Conservation (phyloP, 768 basidiomycete species). For the Dioszegia crocea region DNA sequence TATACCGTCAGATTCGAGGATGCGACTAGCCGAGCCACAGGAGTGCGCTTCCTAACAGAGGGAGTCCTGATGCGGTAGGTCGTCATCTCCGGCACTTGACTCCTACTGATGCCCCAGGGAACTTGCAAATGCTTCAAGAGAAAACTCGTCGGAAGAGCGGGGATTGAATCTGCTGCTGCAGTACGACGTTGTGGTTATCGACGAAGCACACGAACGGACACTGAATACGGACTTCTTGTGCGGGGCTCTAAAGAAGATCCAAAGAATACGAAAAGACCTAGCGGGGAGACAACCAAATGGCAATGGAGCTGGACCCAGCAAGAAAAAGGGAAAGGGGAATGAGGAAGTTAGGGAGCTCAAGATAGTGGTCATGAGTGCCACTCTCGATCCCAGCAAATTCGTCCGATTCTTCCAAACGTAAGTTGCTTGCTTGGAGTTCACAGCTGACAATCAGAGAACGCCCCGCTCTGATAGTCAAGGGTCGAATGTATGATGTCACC, state of each 20-base stretch:
- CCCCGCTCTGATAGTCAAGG: slow-evolving; percentile 76
- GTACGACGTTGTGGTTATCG: slow-evolving; percentile 86
- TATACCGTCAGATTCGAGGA: slow-evolving; percentile 49
- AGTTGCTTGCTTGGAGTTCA: slow-evolving; percentile 39
- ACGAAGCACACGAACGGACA: slow-evolving; percentile 96
- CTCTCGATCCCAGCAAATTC: slow-evolving; percentile 92
- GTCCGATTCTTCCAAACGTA: slow-evolving; percentile 79
- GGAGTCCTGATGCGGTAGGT: slow-evolving; percentile 47
- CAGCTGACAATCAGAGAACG: slow-evolving; percentile 20
- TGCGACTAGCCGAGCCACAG: slow-evolving; percentile 26
- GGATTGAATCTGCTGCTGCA: slow-evolving; percentile 57
- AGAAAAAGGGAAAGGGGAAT: slow-evolving; percentile 46
- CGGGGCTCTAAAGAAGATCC: slow-evolving; percentile 79
- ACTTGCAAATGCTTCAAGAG: slow-evolving; percentile 22
- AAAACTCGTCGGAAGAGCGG: neutral
- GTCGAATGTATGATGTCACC: slow-evolving; percentile 85
- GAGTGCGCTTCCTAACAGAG: slow-evolving; percentile 45
- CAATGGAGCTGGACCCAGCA: slow-evolving; percentile 12
- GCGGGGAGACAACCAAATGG: slow-evolving; percentile 41
- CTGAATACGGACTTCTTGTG: slow-evolving; percentile 91
- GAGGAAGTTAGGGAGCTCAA: slow-evolving; percentile 64
- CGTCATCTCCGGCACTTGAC: neutral
- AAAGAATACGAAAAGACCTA: slow-evolving; percentile 59
- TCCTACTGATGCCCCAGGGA: slow-evolving; percentile 20
- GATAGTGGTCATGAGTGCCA: slow-evolving; percentile 95